Base-by-base conservation (phyloP, 257 asterid genomes). In the Voacanga thouarsii region DNA sequence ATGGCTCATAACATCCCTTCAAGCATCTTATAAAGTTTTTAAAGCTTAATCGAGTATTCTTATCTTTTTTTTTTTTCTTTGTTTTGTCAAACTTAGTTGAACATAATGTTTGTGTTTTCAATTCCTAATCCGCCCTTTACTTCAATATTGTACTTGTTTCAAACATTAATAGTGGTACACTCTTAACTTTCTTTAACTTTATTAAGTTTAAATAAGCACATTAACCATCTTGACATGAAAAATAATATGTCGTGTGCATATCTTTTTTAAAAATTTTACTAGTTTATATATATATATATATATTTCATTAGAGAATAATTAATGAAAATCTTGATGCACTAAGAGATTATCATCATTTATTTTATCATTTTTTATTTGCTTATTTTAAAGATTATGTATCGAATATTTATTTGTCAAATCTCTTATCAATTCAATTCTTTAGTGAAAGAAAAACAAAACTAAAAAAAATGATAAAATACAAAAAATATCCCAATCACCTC, bases 21-120 rank as follows among this genome's bases (percentile, higher is more conserved):
- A 57, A 75, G 80, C 77, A 78, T 85, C 85, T 81, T 28, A 67
- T 43, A 76, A 84, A 84, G 81, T 51, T 57, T 26, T 53, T 28
- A 75, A 41, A 63, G 50, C 67, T 78, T 57, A 64, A 7, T 49
- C 39, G 64, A 30, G 55, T 76, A 39, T 71, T 41, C 68, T 55
- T 39, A 72, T 61, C 6, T 19, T 51, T 51, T 51, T 15, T 50
- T 0, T 10, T 18, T 49, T 45, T 37, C 39, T 47, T 30, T n/a
- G 6, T n/a, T 11, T 26, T 12, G 55, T 44, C 55, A 41, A 70
- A 6, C 0, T 23, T 37, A 37, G 0, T 37, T 12, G 3, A 12
- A 49, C 1, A 49, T 1, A 49, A 10, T 49, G 0, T 51, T 70
- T 23, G 23, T 39, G 12, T n/a, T 4, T 53, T 55, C 1, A 66